A percentile compares a stretch with the other conserved stretches of the same genome.
Evolutionary conservation across 2,329 filamentous ascomycete species (phyloP).

Genomic region (Neopestalotiopsis sp.): DNA sequence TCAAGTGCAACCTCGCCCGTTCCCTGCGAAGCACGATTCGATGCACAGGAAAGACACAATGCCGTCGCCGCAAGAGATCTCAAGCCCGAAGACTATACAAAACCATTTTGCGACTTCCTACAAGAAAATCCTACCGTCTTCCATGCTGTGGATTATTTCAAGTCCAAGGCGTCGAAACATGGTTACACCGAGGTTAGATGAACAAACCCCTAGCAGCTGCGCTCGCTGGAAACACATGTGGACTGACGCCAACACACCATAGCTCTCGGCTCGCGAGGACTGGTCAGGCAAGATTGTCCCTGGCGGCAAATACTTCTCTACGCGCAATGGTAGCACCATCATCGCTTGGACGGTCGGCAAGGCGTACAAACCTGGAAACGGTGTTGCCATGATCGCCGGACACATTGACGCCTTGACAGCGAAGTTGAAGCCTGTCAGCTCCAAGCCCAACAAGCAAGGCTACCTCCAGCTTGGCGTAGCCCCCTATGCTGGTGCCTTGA

Average conservation of each 20-base stretch:
- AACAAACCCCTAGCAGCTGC: slow-evolving; percentile 5
- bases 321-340: slow-evolving; percentile 83
- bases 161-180: slow-evolving; percentile 69
- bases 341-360: slow-evolving; percentile 86
- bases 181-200: slow-evolving; percentile 75
- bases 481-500: slow-evolving; percentile 87
- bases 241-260: slow-evolving; percentile 1
- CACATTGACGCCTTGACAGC: slow-evolving; percentile 94
- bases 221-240: background rate
- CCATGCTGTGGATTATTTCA: slow-evolving; percentile 83
- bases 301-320: slow-evolving; percentile 88
- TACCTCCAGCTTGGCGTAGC: slow-evolving; percentile 91
- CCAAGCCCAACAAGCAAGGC: slow-evolving; percentile 81
- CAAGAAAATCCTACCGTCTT: slow-evolving; percentile 91
- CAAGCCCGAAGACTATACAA: slow-evolving; percentile 70
- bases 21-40: slow-evolving; percentile 34
- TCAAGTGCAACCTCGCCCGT: slow-evolving; percentile 29
- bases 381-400: slow-evolving; percentile 85
- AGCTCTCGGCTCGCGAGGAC: slow-evolving; percentile 78
- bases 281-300: slow-evolving; percentile 76
- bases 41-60: slow-evolving; percentile 26
- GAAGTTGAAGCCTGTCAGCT: slow-evolving; percentile 88
- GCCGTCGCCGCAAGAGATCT: slow-evolving; percentile 19
- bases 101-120: slow-evolving; percentile 88
- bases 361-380: slow-evolving; percentile 82